Percentiles rank a stretch among this genome's conserved stretches.
phyloP scores from a whole-genome alignment of 345 rosid genomes.

The Pistacia vera region DNA sequence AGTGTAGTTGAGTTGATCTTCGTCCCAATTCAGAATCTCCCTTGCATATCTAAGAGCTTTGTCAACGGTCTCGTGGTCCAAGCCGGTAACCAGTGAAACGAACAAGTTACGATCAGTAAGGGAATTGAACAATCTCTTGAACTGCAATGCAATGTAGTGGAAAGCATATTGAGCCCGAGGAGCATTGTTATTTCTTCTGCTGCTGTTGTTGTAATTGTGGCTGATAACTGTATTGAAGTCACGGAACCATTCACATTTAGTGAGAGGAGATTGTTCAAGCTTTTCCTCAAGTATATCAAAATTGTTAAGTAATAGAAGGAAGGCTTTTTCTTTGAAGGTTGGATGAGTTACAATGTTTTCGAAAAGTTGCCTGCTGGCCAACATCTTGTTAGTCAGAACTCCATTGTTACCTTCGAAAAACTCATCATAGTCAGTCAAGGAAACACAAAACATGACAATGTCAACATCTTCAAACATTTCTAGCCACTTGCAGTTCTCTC shows the following conservation, averaged over 20 bases:
- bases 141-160: conserved; percentile 70
- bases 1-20: conserved; percentile 33
- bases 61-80: conserved; percentile 64
- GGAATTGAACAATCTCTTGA: conserved; percentile 58
- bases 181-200: conserved; percentile 31
- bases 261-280: conserved; percentile 59
- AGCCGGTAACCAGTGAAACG: conserved; percentile 53
- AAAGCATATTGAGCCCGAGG: conserved; percentile 66
- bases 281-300: conserved; percentile 79
- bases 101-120: conserved; percentile 43
- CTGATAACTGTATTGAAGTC: conserved; percentile 71
- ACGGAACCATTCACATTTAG: conserved; percentile 78
- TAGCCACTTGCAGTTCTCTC: conserved; percentile 81
- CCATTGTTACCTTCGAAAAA: conserved; percentile 52
- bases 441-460: conserved; percentile 15
- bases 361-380: conserved; percentile 71
- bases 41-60: conserved; percentile 60
- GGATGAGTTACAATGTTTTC: conserved; percentile 63
- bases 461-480: conserved; percentile 85
- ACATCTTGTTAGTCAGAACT: conserved; percentile 63
- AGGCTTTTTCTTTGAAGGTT: conserved; percentile 56
- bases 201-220: conserved; percentile 29
- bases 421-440: conserved; percentile 41
- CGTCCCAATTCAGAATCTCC: conserved; percentile 63
- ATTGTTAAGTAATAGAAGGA: conserved; percentile 80